Percentiles rank a stretch among this genome's conserved stretches.
Conservation (phyloP, 2,329 filamentous ascomycete genomes). For the Hypoxylon sp. region DNA sequence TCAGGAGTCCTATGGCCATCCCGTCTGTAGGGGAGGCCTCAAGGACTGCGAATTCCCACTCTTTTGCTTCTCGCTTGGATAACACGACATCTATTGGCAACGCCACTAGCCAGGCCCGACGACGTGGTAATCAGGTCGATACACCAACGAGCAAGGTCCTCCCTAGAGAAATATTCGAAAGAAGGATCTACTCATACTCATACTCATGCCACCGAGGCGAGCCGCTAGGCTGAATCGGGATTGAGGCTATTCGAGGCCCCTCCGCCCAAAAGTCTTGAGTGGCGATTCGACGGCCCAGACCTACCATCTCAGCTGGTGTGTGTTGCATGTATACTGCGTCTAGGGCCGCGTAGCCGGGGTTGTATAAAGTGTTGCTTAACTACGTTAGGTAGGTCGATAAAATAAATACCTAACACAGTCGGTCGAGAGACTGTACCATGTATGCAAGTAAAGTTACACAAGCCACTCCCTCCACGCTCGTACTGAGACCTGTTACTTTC, state of each 20-base stretch:
- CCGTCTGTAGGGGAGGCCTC: conserved; percentile 14
- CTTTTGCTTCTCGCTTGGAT: conserved; percentile 4
- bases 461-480: not conserved
- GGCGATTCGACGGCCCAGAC: conserved; percentile 20
- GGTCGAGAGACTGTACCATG: conserved; percentile 8
- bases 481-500: conserved; percentile 1
- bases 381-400: conserved; percentile 36
- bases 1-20: conserved; percentile 1
- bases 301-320: conserved; percentile 34
- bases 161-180: conserved; percentile 4
- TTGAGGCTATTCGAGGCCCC: conserved; percentile 39
- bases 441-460: conserved; percentile 29
- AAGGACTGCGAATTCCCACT: conserved; percentile 9
- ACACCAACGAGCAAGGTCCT: not conserved
- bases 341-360: conserved; percentile 6
- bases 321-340: conserved; percentile 32
- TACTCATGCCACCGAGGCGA: not conserved
- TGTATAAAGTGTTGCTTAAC: conserved; percentile 5
- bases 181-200: not conserved
- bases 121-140: conserved; percentile 8
- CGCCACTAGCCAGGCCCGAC: not conserved
- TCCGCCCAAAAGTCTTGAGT: conserved; percentile 12
- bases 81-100: not conserved
- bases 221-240: conserved; percentile 18
- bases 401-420: not conserved